Evolutionary conservation across 129 eudicot species (phyloP), one percentile per base, ranked within the genome.

Genomic region (Tanacetum coccineum): DNA sequence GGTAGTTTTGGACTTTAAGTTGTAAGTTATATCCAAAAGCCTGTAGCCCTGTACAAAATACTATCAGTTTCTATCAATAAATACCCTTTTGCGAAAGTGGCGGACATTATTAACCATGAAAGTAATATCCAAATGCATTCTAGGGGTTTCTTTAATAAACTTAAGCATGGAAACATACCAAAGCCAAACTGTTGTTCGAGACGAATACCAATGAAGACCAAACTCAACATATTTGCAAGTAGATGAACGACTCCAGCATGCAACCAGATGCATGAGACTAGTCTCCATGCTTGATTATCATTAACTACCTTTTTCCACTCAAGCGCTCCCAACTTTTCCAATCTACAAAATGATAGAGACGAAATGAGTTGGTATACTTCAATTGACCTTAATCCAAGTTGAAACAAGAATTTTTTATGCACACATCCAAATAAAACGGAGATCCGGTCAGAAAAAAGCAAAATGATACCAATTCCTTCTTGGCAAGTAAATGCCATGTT

Each of bases 161-260:
- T 64, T 56, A 57, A 42, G 56, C 40, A 55, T 13, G 55, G 42
- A 57, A 42, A 49, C 81, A 68, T 82, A 94, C 99, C 83, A 25
- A 94, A 94, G 19, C 99, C 99, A 75, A 87, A 94, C 57, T 94
- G 97, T 60, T 94, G 99, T 76, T 94, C 99, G 6, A 94, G 97
- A 44, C 97, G 99, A 69, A 94, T 94, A 69, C 99, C 99, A 49
- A 94, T 85, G 76, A 94, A 87, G 44, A 84, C 88, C 71, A 94
- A 79, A 61, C 99, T 94, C 70, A 89, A 73, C 99, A 94, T 94
- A 76, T 94, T 94, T 30, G 88, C 97, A 66, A 94, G 85, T 13
- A 94, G 78, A 82, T 94, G 99, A 72, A 94, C 80, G 32, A 89
- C 87, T 65, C 99, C 99, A 1, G 97, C 99, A 71, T 94, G 99